Evolutionary conservation across 192 early-diverging fungal species (phyloP).

Genomic region (Coemansia aciculifera): DNA sequence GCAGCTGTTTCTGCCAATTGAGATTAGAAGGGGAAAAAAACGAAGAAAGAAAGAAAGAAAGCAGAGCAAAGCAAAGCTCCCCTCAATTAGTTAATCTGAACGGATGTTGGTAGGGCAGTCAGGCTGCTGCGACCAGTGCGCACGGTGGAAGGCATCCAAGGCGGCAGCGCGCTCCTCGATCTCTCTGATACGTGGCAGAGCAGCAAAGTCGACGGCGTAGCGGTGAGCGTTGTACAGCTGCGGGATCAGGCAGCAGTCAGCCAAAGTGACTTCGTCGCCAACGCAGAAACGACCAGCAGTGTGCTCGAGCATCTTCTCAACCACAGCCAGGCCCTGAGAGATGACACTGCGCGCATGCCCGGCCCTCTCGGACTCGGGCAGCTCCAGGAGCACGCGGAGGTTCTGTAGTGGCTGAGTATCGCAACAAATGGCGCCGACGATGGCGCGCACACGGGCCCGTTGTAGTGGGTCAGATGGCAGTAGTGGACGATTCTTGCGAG

Average conservation of each 20-base stretch:
- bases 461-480: slow-evolving; percentile 70
- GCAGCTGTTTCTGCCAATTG: background rate
- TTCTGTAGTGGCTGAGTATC: slow-evolving; percentile 92
- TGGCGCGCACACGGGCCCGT: slow-evolving; percentile 68
- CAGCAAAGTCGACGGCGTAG: slow-evolving; percentile 71
- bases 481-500: slow-evolving; percentile 62
- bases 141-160: slow-evolving; percentile 65
- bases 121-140: slow-evolving; percentile 63
- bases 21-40: background rate
- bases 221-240: slow-evolving; percentile 77
- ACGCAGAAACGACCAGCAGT: slow-evolving; percentile 74
- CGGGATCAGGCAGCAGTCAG: slow-evolving; percentile 78
- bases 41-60: background rate
- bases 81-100: background rate
- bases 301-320: slow-evolving; percentile 66
- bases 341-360: slow-evolving; percentile 53
- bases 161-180: slow-evolving; percentile 59
- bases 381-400: slow-evolving; percentile 65
- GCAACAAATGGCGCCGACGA: slow-evolving; percentile 69
- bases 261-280: slow-evolving; percentile 80
- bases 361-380: slow-evolving; percentile 55
- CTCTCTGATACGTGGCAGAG: slow-evolving; percentile 67
- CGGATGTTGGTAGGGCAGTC: slow-evolving; percentile 64
- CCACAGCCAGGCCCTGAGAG: slow-evolving; percentile 63
- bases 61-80: background rate